These are phyloP conservation scores for Bauhinia variegata DNA, from an alignment of 306 rosid species.

Conservation along the genomic window DNA sequence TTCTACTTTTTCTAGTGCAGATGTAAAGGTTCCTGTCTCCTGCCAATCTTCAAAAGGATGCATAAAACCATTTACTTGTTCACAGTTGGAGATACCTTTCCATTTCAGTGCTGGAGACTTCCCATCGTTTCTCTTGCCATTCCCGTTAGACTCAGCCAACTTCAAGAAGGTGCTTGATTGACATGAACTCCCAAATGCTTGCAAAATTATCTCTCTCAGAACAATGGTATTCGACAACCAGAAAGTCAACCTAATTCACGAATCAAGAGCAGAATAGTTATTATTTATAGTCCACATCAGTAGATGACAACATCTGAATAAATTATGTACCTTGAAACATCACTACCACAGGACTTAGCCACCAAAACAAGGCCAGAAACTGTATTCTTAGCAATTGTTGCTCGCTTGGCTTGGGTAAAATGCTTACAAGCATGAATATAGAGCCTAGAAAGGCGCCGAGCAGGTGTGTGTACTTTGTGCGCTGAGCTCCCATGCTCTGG, in stretches of 20 bases:
- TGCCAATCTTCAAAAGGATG: slow-evolving; percentile 79
- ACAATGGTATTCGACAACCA: slow-evolving; percentile 89
- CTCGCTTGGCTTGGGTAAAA: slow-evolving; percentile 71
- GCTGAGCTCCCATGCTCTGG: slow-evolving; percentile 99
- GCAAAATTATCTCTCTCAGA: slow-evolving; percentile 78
- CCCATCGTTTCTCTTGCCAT: slow-evolving; percentile 52
- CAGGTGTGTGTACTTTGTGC: slow-evolving; percentile 97
- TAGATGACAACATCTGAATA: slow-evolving; percentile 13
- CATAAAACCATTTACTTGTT: slow-evolving; percentile 55
- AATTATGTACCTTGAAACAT: slow-evolving; percentile 75
- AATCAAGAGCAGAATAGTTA: slow-evolving; percentile 31
- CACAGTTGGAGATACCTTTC: slow-evolving; percentile 56
- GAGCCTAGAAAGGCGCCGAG: slow-evolving; percentile 93
- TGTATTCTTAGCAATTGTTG: slow-evolving; percentile 72
- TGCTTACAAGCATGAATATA: slow-evolving; percentile 86
- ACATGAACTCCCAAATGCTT: slow-evolving; percentile 69
- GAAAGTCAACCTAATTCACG: slow-evolving; percentile 72
- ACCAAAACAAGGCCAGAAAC: slow-evolving; percentile 89
- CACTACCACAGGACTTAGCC: slow-evolving; percentile 93
- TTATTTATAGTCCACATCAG: slow-evolving; percentile 21
- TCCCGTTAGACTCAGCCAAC: slow-evolving; percentile 57
- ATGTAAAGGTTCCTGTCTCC: slow-evolving; percentile 83
- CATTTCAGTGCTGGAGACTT: slow-evolving; percentile 53
- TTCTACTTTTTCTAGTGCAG: slow-evolving; percentile 81
- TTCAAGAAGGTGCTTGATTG: slow-evolving; percentile 49